Evolutionary conservation across 2,329 filamentous ascomycete species (phyloP).

Genomic region (Alternaria postmessia): DNA sequence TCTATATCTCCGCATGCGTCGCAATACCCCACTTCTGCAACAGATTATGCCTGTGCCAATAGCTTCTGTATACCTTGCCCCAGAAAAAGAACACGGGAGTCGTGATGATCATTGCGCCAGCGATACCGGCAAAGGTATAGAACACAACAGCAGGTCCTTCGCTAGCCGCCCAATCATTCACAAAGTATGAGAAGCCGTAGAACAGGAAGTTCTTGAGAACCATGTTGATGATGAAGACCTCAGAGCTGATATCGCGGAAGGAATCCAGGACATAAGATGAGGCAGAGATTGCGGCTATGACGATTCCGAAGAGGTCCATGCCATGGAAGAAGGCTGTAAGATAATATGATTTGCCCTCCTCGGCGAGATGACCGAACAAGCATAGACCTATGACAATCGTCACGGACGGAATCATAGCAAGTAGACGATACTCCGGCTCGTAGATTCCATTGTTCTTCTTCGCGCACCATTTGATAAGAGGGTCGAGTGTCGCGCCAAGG

Average conservation of each 20-base stretch:
- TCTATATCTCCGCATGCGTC: conserved; percentile 43
- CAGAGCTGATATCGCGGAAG: conserved; percentile 52
- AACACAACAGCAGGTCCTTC: conserved; percentile 50
- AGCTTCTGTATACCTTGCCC: conserved; percentile 47
- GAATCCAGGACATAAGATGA: conserved; percentile 52
- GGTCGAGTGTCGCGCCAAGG: conserved; percentile 45
- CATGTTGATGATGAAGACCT: conserved; percentile 57
- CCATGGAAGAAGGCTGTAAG: conserved; percentile 47
- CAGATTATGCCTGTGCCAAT: conserved; percentile 45
- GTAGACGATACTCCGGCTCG: conserved; percentile 62
- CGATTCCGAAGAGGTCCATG: conserved; percentile 46
- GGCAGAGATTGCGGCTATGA: conserved; percentile 42
- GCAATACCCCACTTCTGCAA: conserved; percentile 44
- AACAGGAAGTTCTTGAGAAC: conserved; percentile 57
- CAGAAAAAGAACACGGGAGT: conserved; percentile 46
- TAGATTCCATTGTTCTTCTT: conserved; percentile 62
- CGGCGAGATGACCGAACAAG: conserved; percentile 49
- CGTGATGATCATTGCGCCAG: conserved; percentile 36
- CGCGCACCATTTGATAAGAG: conserved; percentile 54
- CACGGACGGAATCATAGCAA: conserved; percentile 45
- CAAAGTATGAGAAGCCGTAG: conserved; percentile 55
- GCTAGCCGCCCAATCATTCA: conserved; percentile 53
- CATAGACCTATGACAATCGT: conserved; percentile 50
- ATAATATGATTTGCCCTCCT: conserved; percentile 33
- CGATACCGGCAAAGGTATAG: conserved; percentile 47